Evolutionary conservation across 2,329 filamentous ascomycete genomes (phyloP), one percentile per base, ranked within the genome.

Genomic region (Periconia digitata): DNA sequence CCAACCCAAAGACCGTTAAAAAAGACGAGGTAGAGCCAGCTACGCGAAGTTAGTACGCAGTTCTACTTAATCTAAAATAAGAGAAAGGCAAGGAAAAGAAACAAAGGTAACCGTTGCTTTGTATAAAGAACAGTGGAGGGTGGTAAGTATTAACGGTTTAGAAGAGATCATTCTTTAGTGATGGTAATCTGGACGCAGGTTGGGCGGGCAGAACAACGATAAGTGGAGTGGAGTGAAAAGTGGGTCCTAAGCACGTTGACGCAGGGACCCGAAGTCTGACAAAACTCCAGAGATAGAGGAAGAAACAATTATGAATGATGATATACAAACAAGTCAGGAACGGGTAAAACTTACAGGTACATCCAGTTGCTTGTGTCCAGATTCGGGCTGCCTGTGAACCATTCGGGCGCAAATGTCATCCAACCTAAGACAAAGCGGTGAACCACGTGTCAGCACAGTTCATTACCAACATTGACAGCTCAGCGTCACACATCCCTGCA

Each of bases 381-480:
- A 58, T 81, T 81, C 15, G 77, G 71, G 40, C 73, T 80, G 0
- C 80, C 83, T 2, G 75, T 81, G 55, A 86, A 64, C 83, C 83
- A 86, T 63, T 86, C 83, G 27, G 83, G 83, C 35, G 77, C 79
- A 66, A 86, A 86, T 0, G 83, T 85, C 82, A 85, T 85, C 63
- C 80, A 85, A 21, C 78, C 73, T 75, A 21, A 32, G 27, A 6
- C 21, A 54, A 47, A 56, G 58, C 56, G 60, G 64, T 64, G 62
- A 64, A 68, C 56, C 60, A 71, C 64, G 66, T 69, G 67, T 72
- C 68, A 71, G 69, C 63, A n/a, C n/a, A 52, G 44, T 52, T 50
- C 49, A 47, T 52, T 54, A n/a, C 54, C 58, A 61, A 50, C 46
- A 49, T 44, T 24, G 42, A 49, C 50, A 39, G 21, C 50, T 36